These are phyloP conservation scores for Dactylellina drechsleri DNA, from an alignment of 2,329 filamentous ascomycete species.

Conservation along the genomic window DNA sequence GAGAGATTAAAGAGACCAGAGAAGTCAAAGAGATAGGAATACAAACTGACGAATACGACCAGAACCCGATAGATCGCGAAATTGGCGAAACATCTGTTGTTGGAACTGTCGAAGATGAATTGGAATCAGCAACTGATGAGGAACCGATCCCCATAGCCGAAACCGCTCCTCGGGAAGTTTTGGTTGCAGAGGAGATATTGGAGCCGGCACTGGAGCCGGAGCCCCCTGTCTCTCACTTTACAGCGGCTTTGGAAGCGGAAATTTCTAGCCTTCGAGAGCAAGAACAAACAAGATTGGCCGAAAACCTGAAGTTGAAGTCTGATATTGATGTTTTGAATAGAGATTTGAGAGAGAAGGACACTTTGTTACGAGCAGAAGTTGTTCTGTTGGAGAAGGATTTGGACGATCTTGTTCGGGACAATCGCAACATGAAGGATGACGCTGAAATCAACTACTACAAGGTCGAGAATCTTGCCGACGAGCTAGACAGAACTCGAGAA, in stretches of 20 bases:
- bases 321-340: constrained; percentile 46
- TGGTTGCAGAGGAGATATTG: no score
- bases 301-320: constrained; percentile 48
- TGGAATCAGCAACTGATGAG: neutral
- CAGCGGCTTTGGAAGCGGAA: constrained; percentile 42
- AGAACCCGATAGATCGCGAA: neutral
- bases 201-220: neutral
- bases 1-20: constrained; percentile 11
- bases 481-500: constrained; percentile 49
- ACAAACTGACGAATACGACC: constrained; percentile 41
- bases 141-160: neutral
- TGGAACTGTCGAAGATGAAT: constrained; percentile 1
- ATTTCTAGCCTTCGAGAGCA: constrained; percentile 37
- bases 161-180: no score
- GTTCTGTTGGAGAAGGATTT: constrained; percentile 38
- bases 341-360: constrained; percentile 49
- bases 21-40: constrained; percentile 46
- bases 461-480: constrained; percentile 50
- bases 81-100: neutral
- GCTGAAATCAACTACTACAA: constrained; percentile 53
- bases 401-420: constrained; percentile 44
- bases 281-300: constrained; percentile 37
- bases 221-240: constrained; percentile 28
- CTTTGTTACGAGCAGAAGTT: constrained; percentile 40
- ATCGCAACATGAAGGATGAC: constrained; percentile 52